Evolutionary conservation across 1,139 yeast species (phyloP).

Genomic region (Saccharomycopsis hybrid): DNA sequence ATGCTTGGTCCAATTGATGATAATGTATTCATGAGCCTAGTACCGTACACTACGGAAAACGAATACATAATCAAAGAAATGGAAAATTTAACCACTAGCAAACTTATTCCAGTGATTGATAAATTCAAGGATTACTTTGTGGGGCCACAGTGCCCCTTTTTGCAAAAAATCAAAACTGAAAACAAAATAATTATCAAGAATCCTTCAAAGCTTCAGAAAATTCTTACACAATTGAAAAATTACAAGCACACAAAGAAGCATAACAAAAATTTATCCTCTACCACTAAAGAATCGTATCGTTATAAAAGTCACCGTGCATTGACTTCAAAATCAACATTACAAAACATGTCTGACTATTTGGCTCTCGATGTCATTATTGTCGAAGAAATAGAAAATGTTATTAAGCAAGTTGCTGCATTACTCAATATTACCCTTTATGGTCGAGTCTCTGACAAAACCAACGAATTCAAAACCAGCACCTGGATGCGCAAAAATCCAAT

Average conservation of each 20-base stretch:
- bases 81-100: constrained; percentile 6
- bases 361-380: constrained; percentile 9
- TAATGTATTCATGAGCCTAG: no score
- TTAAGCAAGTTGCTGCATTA: constrained; percentile 8
- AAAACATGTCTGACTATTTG: constrained; percentile 7
- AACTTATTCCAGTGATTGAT: constrained; percentile 5
- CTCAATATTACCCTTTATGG: constrained; percentile 13
- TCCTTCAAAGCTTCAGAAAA: not conserved
- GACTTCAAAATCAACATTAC: constrained; percentile 4
- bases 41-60: not conserved
- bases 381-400: constrained; percentile 8
- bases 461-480: constrained; percentile 4
- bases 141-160: not conserved
- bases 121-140: constrained; percentile 3
- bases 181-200: not conserved
- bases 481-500: constrained; percentile 13
- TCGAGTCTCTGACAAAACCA: not conserved
- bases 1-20: constrained; percentile 11
- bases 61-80: constrained; percentile 6
- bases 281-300: not conserved
- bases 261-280: not conserved
- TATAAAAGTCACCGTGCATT: constrained; percentile 2
- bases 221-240: not conserved
- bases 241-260: not conserved
- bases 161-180: not conserved